phyloP scores from a whole-genome alignment of 2,329 filamentous ascomycete genomes.

The Arthroderma uncinatum region DNA sequence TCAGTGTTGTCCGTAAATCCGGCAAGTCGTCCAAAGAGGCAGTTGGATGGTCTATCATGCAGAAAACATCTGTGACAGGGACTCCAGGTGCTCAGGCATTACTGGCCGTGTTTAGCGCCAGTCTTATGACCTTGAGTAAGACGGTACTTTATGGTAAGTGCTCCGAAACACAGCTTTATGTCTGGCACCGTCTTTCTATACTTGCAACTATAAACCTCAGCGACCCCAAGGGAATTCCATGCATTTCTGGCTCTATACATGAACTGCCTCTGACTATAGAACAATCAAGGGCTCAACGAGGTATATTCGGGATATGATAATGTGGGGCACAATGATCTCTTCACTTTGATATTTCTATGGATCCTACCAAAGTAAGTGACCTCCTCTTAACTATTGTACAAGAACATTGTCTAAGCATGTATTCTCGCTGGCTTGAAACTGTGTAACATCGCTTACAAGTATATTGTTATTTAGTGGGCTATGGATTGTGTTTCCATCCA shows the following conservation, averaged over 20 bases:
- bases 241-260: too few relatives aligned
- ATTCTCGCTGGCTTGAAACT: not conserved
- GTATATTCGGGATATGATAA: constrained; percentile 49
- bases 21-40: constrained; percentile 16
- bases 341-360: constrained; percentile 48
- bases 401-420: not conserved
- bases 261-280: not conserved
- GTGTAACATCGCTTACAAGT: constrained; percentile 4
- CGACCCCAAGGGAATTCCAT: not conserved
- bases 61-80: constrained; percentile 42
- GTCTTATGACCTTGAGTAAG: constrained; percentile 56
- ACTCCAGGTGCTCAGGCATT: constrained; percentile 44
- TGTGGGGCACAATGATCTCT: constrained; percentile 50
- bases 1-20: constrained; percentile 1
- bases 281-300: constrained; percentile 46
- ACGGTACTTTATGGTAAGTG: constrained; percentile 55
- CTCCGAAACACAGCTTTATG: not conserved
- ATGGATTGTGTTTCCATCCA: constrained; percentile 54
- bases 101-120: constrained; percentile 48
- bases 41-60: not conserved
- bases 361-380: constrained; percentile 54
- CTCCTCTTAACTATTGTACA: not conserved
- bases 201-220: not conserved
- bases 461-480: constrained; percentile 38
- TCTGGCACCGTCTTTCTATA: not conserved